Evolutionary conservation across 1,284 basidiomycete genomes (phyloP), one percentile per base, ranked within the genome.

Genomic region (Puccinia coronata): DNA sequence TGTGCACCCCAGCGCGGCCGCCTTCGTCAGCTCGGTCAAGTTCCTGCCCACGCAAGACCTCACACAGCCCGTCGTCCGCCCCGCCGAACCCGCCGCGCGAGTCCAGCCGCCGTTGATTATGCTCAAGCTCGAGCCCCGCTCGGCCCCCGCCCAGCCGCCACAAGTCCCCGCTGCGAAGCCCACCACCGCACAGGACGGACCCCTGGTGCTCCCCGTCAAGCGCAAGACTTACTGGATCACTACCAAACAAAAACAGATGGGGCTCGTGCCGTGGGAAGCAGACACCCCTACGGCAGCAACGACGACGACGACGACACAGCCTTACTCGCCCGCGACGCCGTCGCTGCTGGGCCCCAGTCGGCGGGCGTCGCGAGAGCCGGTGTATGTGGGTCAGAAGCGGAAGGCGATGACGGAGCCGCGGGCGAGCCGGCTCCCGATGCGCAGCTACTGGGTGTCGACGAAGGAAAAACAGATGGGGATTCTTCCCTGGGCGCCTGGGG

Each of bases 221-320:
- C 61, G 76, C 1, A 80, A 80, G 31, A 80, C 77, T 3, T 80
- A 80, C 70, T 80, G 77, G 77, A 80, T 80, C 55, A 80, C 77
- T 11, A 71, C 63, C 39, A 80, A 80, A 39, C 67, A 70, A 23
- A 70, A 69, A 39, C 67, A 71, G 41, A 36, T 80, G 20, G 77
- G 77, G 34, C 51, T 80, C 2, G 34, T 80, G 23, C 77, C 77
- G 9, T 80, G 77, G 77, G 77, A 72, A 53, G 23, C 34, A 23
- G 67, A 25, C n/a, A 47, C 41, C 9, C 41, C 6, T 39, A 4
- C 74, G 5, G 49, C 55, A 0, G 11, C 61, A 51, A 25, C 31
- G 34, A 4, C 74, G 5, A 47, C 55, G 0, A 11, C 61, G 34
- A 25, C 31, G 34, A 1, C 23, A 47, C 76, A 51, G 31, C 76